Percentiles rank a stretch among this genome's conserved stretches.
Conservation (phyloP, 495 filamentous ascomycete species). For the Haplographium delicatum region DNA sequence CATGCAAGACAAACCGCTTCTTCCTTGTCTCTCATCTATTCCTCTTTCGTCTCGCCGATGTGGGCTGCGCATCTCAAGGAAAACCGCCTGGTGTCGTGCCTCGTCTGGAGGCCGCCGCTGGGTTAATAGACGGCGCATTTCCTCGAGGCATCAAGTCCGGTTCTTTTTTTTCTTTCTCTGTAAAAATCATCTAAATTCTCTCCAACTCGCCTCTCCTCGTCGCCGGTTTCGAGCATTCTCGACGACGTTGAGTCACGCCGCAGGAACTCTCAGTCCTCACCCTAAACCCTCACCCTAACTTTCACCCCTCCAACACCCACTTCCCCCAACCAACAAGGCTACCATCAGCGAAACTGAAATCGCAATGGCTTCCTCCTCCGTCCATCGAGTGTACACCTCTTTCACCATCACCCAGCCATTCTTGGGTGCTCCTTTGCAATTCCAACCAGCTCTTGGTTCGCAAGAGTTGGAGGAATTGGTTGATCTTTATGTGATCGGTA, state of each 20-base stretch:
- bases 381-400: constrained; percentile 36
- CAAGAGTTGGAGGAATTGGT: constrained; percentile 48
- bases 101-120: too few relatives aligned
- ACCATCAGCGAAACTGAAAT: neutral
- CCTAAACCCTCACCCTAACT: neutral
- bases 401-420: constrained; percentile 34
- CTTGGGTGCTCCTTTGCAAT: constrained; percentile 46
- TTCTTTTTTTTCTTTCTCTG: constrained; percentile 1
- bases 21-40: too few relatives aligned
- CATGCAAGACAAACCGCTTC: too few relatives aligned
- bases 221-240: constrained; percentile 7
- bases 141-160: constrained; percentile 9
- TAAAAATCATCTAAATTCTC: neutral
- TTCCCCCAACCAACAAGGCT: neutral
- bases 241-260: constrained; percentile 6
- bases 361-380: constrained; percentile 22
- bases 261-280: neutral
- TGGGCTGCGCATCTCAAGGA: neutral
- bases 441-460: constrained; percentile 48
- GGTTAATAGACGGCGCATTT: too few relatives aligned
- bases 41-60: constrained; percentile 8
- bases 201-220: neutral
- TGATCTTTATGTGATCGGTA: constrained; percentile 43
- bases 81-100: neutral
- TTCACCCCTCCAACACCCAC: neutral